Percentiles rank a stretch among this genome's conserved stretches.
Evolutionary conservation across 257 asterid species (phyloP).

Genomic region (Solanum tacnaense): DNA sequence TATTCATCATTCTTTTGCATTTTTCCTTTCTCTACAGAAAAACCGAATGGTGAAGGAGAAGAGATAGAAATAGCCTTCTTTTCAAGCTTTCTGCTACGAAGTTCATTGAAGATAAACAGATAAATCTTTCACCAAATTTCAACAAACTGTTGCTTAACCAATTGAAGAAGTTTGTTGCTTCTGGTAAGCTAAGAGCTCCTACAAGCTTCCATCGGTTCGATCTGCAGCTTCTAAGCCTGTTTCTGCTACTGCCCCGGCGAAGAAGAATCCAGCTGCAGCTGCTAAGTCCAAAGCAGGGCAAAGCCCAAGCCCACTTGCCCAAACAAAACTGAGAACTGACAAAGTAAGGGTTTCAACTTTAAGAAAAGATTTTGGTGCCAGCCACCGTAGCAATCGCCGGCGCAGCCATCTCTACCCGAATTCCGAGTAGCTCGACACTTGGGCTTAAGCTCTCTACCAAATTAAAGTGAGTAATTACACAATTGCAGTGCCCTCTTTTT

Average conservation of each 20-base stretch:
- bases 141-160: slow-evolving; percentile 48
- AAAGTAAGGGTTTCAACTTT: not conserved
- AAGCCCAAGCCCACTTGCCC: not conserved
- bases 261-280: not conserved
- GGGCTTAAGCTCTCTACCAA: not conserved
- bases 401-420: not conserved
- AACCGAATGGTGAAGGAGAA: not conserved
- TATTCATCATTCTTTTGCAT: not conserved
- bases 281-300: not conserved
- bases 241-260: not conserved
- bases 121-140: slow-evolving; percentile 55
- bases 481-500: not conserved
- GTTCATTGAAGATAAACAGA: slow-evolving; percentile 57
- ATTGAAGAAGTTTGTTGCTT: slow-evolving; percentile 52
- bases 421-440: not conserved
- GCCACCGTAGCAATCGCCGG: not conserved
- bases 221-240: slow-evolving; percentile 24
- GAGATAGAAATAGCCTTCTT: not conserved
- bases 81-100: slow-evolving; percentile 6
- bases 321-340: not conserved
- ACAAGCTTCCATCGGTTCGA: slow-evolving; percentile 25
- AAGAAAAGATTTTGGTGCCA: not conserved
- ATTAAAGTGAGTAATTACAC: not conserved
- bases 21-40: not conserved
- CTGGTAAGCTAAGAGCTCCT: slow-evolving; percentile 56